Base-by-base conservation (phyloP, 108 stramenopile genomes). In the Cylindrotheca closterium region DNA sequence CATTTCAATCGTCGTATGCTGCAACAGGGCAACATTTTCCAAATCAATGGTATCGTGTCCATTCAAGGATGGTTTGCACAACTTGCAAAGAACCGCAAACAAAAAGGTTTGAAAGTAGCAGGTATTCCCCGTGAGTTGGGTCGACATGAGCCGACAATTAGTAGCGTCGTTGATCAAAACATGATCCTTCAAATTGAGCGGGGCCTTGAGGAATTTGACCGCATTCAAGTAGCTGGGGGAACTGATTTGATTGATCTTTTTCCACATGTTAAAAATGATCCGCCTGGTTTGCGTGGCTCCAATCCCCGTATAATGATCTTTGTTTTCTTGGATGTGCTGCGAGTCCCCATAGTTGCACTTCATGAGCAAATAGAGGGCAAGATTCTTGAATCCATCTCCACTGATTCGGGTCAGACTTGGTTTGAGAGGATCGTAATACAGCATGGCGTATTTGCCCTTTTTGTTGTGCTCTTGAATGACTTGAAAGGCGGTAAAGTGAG, bases 261-360 rank as follows among this genome's bases (percentile, higher is more conserved):
- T 50, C 70, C 70, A 71, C 19, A 71, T 53, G 25, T 58, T 46
- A 42, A 55, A 63, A 30, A 71, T 71, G 30, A 58, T 26, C 29
- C 27, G 19, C 30, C 62, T 31, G 30, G 53, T 63, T 18, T 30
- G 47, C 21, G 30, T 71, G 47, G 33, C 24, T 26, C 37, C 30
- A n/a, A 64, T 33, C 33, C 62, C 60, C 27, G 61, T 63, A 53
- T 71, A 71, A 42, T 71, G 62, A 49, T 71, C 62, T 21, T 51
- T 12, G 33, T 71, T 71, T 4, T 63, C 70, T 25, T 63, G 61
- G 25, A 71, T 63, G 42, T 63, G 61, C 55, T 63, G 62, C 19
- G 46, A 49, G 34, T 71, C 70, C 17, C 70, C 70, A 51, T 71
- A 71, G 48, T 71, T 54, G 70, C 70, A 71, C 27, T 71, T 71